phyloP scores from a whole-genome alignment of 2,329 filamentous ascomycete species.

The Reticulascus tulasneorum region DNA sequence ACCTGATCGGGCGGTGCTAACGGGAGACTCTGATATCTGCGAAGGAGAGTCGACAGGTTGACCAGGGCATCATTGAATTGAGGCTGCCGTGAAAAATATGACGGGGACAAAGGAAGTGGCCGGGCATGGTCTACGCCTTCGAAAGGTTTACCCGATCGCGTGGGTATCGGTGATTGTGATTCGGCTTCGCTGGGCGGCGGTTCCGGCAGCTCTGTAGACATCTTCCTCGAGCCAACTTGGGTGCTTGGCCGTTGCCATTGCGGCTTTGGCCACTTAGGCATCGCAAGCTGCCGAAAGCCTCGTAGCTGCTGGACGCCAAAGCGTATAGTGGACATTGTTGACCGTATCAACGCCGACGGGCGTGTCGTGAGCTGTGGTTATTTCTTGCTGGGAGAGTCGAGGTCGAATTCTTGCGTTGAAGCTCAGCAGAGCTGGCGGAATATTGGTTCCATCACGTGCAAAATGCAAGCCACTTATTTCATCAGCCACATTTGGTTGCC shows the following conservation, averaged over 20 bases:
- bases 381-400: conserved; percentile 2
- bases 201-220: conserved; percentile 16
- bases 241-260: conserved; percentile 18
- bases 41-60: conserved; percentile 65
- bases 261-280: conserved; percentile 24
- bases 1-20: conserved; percentile 60
- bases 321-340: conserved; percentile 30
- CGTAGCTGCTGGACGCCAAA: conserved; percentile 30
- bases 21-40: conserved; percentile 71
- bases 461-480: background rate
- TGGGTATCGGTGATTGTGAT: background rate
- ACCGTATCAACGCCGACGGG: conserved; percentile 7
- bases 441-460: conserved; percentile 4
- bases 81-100: conserved; percentile 90
- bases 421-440: conserved; percentile 4
- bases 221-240: conserved; percentile 21
- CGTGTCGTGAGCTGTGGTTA: conserved; percentile 7
- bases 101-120: conserved; percentile 76
- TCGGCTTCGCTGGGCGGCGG: background rate
- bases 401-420: conserved; percentile 14
- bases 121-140: conserved; percentile 53
- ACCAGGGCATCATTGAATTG: conserved; percentile 83
- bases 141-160: conserved; percentile 21
- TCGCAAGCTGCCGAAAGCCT: conserved; percentile 26
- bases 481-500: conserved; percentile 3